phyloP scores from a whole-genome alignment of 1,284 basidiomycete genomes.

The Boletus hoseneyae region DNA sequence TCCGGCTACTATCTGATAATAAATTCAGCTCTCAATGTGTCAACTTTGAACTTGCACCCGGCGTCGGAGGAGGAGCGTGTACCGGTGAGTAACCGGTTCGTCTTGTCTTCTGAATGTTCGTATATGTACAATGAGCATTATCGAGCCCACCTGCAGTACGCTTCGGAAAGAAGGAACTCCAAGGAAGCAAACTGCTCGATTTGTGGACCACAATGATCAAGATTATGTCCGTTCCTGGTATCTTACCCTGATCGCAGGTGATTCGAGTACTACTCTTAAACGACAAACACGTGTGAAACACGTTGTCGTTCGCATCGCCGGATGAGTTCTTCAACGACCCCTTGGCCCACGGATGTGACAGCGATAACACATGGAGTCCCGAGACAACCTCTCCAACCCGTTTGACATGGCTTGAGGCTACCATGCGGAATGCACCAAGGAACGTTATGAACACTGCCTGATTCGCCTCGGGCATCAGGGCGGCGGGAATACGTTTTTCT shows the following conservation, averaged over 20 bases:
- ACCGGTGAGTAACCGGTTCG: not conserved
- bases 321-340: not conserved
- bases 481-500: conserved; percentile 2
- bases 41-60: no score
- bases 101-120: not conserved
- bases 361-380: not conserved
- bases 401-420: conserved; percentile 1
- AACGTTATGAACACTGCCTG: not conserved
- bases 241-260: conserved; percentile 1
- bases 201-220: not conserved
- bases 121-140: not conserved
- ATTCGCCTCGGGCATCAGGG: not conserved
- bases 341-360: not conserved
- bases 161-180: no score
- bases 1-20: no score
- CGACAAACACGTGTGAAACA: conserved; percentile 3
- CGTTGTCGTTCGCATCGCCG: conserved; percentile 4
- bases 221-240: not conserved
- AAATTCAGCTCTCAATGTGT: no score
- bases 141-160: not conserved
- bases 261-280: not conserved
- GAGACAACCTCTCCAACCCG: not conserved
- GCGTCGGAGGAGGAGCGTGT: no score
- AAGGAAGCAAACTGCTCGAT: not conserved
- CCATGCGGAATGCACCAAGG: not conserved